Percentiles rank a stretch among this genome's conserved stretches.
These are phyloP conservation scores for Fusarium sp. DNA, from an alignment of 2,329 filamentous ascomycete genomes.

Conservation along the genomic window DNA sequence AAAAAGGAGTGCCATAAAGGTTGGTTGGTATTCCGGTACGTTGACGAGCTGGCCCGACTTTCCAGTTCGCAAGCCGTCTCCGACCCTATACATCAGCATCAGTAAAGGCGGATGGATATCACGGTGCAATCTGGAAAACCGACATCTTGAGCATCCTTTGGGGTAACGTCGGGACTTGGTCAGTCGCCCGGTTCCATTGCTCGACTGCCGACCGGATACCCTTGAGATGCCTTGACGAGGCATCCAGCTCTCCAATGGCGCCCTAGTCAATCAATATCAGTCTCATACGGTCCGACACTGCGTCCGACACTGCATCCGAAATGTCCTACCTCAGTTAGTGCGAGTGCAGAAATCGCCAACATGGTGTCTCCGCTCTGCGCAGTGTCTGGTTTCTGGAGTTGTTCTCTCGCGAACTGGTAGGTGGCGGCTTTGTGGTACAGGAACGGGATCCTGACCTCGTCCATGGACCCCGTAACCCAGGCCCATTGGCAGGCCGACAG, in stretches of 20 bases:
- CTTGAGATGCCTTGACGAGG: conserved; percentile 54
- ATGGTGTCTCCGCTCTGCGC: conserved; percentile 54
- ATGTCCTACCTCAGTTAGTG: conserved; percentile 53
- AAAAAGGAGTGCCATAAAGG: conserved; percentile 55
- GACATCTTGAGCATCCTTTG: conserved; percentile 52
- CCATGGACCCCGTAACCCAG: conserved; percentile 56
- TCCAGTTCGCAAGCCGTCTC: conserved; percentile 51
- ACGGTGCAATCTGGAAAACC: conserved; percentile 8
- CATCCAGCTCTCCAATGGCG: conserved; percentile 54
- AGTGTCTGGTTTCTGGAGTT: conserved; percentile 50
- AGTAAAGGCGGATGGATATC: conserved; percentile 11
- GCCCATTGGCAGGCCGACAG: conserved; percentile 57
- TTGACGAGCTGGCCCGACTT: conserved; percentile 52
- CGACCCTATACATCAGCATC: conserved; percentile 47
- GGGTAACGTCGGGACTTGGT: conserved; percentile 46
- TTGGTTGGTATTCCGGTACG: conserved; percentile 54
- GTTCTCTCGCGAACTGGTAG: conserved; percentile 56
- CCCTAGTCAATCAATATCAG: conserved; percentile 45
- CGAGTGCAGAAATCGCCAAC: conserved; percentile 54
- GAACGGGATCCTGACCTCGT: conserved; percentile 55
- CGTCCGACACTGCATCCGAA: conserved; percentile 1
- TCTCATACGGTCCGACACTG: background rate
- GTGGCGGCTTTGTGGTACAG: conserved; percentile 57
- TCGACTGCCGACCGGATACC: conserved; percentile 48
- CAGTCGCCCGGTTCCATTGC: conserved; percentile 31